Evolutionary conservation across 768 basidiomycete species (phyloP), one percentile per base, ranked within the genome.

Genomic region (Gautieria morchelliformis): DNA sequence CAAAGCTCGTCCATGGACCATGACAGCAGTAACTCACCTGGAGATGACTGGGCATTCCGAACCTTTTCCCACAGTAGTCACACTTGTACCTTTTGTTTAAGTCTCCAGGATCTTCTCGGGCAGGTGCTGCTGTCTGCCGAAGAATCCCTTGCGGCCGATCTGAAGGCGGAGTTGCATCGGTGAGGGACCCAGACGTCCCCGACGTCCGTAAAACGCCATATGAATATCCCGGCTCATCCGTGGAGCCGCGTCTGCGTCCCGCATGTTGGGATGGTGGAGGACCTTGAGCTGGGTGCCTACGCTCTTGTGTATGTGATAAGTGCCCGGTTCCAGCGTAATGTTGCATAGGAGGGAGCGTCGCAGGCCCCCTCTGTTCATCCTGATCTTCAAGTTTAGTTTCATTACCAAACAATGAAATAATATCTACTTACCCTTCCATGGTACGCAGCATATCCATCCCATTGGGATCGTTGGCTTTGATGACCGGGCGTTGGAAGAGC

Each of bases 61-160:
- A 57, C 19, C 47, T 32, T 30, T 57, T 50, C 19, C 56, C 56
- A 32, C 56, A 57, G n/a, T 57, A 48, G n/a, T 57, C 56, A 30
- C 56, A 57, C 37, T 22, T 39, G 27, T 57, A 55, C 35, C 53
- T 42, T 45, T 30, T 55, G 9, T 24, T 46, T 8, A 33, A 24
- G 12, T 55, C 53, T 20, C 46, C 53, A 6, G n/a, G 19, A 22
- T 55, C 39, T 22, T 46, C 22, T 30, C 14, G 12, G 14, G 44
- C 27, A 24, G 53, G 22, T 3, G 45, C 35, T 5, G 53, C 19
- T 3, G 53, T 57, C 37, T 48, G 56, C 7, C 47, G 56, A 22
- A 57, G 35, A 19, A 57, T 50, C 37, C 47, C 56, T n/a, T 57
- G 56, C 1, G 56, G 47, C n/a, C 48, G 8, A 39, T 19, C 45